Evolutionary conservation across 2,329 filamentous ascomycete genomes (phyloP).

Genomic region (Fusarium luffae): DNA sequence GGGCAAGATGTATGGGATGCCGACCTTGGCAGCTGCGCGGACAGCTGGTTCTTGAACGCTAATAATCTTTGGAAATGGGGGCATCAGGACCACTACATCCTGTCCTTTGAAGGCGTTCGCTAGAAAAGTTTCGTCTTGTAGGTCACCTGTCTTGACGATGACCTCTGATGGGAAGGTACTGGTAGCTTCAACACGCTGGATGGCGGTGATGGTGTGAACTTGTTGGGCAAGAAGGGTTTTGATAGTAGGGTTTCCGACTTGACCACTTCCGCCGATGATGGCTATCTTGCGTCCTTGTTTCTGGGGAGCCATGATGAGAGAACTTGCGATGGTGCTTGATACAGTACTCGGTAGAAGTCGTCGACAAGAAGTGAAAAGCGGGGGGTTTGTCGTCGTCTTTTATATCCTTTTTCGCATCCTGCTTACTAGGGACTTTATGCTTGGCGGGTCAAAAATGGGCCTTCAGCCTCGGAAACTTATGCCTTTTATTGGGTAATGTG

Average conservation of each 20-base stretch:
- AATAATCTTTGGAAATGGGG: conserved; percentile 19
- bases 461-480: neutral
- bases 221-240: conserved; percentile 4
- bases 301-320: neutral
- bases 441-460: neutral
- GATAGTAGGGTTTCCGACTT: conserved; percentile 5
- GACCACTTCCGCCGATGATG: conserved; percentile 15
- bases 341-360: neutral
- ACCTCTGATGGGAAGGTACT: conserved; percentile 7
- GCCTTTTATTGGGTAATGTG: neutral
- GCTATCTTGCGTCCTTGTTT: conserved; percentile 14
- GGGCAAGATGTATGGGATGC: conserved; percentile 6
- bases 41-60: conserved; percentile 24
- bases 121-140: conserved; percentile 19
- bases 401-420: neutral
- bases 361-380: neutral
- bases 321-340: neutral
- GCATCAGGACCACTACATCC: conserved; percentile 19
- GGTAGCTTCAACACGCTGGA: conserved; percentile 12
- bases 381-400: neutral
- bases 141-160: conserved; percentile 4
- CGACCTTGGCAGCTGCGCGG: conserved; percentile 8
- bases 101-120: conserved; percentile 3
- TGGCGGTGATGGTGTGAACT: conserved; percentile 18
- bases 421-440: neutral